phyloP scores from a whole-genome alignment of 805 yeast genomes.

The Candida endomychidarum region DNA sequence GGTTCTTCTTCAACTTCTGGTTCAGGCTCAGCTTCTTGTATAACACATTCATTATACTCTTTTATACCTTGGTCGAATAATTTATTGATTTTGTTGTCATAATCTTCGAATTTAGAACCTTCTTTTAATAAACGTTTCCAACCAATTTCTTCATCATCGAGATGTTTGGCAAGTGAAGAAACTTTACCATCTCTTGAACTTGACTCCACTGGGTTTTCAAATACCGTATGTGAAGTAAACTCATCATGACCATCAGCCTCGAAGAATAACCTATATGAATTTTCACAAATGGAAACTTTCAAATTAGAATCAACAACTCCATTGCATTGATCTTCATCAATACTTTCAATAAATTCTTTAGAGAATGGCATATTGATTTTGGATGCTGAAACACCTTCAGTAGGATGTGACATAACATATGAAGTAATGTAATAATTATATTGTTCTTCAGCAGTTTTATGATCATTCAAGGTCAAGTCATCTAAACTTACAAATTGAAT shows the following conservation, averaged over 20 bases:
- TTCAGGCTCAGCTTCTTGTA: constrained; percentile 14
- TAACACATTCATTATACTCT: constrained; percentile 19
- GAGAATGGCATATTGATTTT: constrained; percentile 78
- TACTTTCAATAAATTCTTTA: constrained; percentile 53
- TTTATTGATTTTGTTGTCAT: constrained; percentile 28
- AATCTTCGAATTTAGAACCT: constrained; percentile 22
- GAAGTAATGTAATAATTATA: constrained; percentile 95
- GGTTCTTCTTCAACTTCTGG: constrained; percentile 13
- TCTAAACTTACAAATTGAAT: constrained; percentile 86
- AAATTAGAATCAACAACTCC: constrained; percentile 70
- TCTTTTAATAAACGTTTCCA: constrained; percentile 50
- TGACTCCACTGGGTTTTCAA: constrained; percentile 33
- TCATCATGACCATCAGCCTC: constrained; percentile 79
- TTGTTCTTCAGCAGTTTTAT: constrained; percentile 72
- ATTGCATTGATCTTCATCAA: constrained; percentile 55
- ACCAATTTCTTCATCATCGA: constrained; percentile 53
- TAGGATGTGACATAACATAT: constrained; percentile 91
- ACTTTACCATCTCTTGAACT: constrained; percentile 29
- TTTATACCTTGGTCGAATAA: constrained; percentile 44
- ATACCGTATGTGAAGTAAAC: constrained; percentile 62
- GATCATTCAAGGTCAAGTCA: constrained; percentile 73
- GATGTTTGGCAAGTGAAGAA: constrained; percentile 33
- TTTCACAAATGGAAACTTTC: constrained; percentile 75
- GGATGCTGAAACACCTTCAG: constrained; percentile 88
- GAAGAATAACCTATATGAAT: constrained; percentile 77